Percentiles rank a stretch among this genome's conserved stretches.
These are phyloP conservation scores for Trypanosoma boissoni DNA, from an alignment of 208 protist genomes.

Conservation along the genomic window DNA sequence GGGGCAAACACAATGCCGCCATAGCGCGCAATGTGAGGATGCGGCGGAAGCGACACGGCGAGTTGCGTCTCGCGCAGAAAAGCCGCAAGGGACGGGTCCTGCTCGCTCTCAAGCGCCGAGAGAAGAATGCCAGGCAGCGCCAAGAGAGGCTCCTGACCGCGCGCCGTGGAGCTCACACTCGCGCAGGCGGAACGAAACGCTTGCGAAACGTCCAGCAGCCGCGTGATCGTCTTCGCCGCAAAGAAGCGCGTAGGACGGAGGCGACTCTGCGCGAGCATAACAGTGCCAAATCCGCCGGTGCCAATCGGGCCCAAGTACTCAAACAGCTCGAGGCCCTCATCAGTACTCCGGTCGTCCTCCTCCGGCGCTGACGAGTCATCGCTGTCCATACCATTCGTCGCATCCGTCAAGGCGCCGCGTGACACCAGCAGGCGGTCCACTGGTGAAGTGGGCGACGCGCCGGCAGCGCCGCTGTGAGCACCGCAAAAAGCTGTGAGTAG, in stretches of 20 bases:
- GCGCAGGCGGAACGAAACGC: too few relatives aligned
- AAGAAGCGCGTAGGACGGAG: slow-evolving; percentile 23
- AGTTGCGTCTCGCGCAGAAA: slow-evolving; percentile 15
- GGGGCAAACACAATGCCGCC: slow-evolving; percentile 16
- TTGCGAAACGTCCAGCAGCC: too few relatives aligned
- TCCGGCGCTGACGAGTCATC: background rate
- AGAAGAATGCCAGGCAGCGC: too few relatives aligned
- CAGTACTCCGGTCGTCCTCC: background rate
- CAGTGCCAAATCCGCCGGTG: slow-evolving; percentile 18
- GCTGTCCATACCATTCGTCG: too few relatives aligned
- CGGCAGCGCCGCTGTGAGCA: too few relatives aligned
- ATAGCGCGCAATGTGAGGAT: slow-evolving; percentile 24
- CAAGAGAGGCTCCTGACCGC: too few relatives aligned
- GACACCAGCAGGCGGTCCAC: slow-evolving; percentile 9
- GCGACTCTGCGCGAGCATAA: slow-evolving; percentile 18
- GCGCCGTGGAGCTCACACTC: too few relatives aligned
- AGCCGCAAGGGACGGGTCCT: background rate
- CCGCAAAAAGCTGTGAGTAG: too few relatives aligned
- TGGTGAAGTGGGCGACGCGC: background rate
- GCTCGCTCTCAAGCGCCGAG: too few relatives aligned
- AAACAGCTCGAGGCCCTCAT: background rate
- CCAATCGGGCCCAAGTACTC: slow-evolving; percentile 11
- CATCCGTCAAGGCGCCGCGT: too few relatives aligned
- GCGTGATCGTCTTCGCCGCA: slow-evolving; percentile 23
- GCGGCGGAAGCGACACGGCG: slow-evolving; percentile 7